Base-by-base conservation (phyloP, 495 filamentous ascomycete genomes). In the Lineolata rhizophorae region DNA sequence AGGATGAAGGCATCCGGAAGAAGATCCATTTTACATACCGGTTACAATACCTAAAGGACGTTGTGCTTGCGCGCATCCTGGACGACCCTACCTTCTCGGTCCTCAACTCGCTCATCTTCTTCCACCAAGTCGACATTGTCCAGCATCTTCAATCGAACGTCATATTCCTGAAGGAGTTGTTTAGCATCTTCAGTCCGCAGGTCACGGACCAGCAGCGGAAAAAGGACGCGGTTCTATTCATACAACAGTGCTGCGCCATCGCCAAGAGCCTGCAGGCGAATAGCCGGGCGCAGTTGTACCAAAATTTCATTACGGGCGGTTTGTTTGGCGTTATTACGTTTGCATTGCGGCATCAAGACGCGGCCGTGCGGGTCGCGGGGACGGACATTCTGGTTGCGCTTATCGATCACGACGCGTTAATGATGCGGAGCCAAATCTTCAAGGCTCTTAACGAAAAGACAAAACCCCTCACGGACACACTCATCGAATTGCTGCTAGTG, bases 71-170 rank as follows among this genome's bases (percentile, higher is more conserved):
- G 16, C 72, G 87, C 29, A 95, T 95, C 36, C 62, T 97, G 25
- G 87, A 97, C 51, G 87, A 97, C 47, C 87, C 85, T 35, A 97
- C 87, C 18, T 97, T 95, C 45, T 87, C 80, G 11, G 85, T 95
- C 19, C 72, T 97, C 34, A 97, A 95, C 58, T 92, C 82, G 27
- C 64, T 95, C 46, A 97, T 97, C 35, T 97, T 93, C 59, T 97
- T 84, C 63, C 83, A 94, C 51, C 87, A 97, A 57, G 84, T 95
- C 40, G 87, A 97, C 45, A 94, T 97, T 46, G 74, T 95, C 29
- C 75, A 80, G 43, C 79, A 94, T 53, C 63, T 97, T 16, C 84
- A 94, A 50, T 57, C 58, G 11, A 91, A 85, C 42, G 60, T 55
- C 6, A 52, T 53, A 5, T 93, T 90, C 50, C 57, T 95, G 14